Percentiles rank a stretch among this genome's conserved stretches.
Conservation (phyloP, 2,329 filamentous ascomycete genomes). For the Fusarium verrucosum region DNA sequence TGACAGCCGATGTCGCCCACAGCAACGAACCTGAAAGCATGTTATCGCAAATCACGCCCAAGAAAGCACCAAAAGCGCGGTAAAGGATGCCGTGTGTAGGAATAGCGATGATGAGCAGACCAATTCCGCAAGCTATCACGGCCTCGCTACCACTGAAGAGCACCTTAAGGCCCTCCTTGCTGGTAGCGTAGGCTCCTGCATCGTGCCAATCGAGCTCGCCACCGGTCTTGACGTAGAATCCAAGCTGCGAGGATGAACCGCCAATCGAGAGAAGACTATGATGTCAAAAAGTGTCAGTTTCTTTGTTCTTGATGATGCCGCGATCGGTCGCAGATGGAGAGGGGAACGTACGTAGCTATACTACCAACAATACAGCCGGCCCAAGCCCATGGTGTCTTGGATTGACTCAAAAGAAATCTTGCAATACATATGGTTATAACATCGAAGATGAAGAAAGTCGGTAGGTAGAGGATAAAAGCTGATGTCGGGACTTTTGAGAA, state of each 20-base stretch:
- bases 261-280: conserved; percentile 42
- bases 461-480: conserved; percentile 47
- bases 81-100: conserved; percentile 40
- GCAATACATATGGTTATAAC: conserved; percentile 39
- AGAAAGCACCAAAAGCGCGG: conserved; percentile 35
- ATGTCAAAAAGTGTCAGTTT: conserved; percentile 7
- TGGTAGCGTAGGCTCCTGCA: conserved; percentile 44
- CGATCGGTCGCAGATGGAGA: neutral
- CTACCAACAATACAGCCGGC: conserved; percentile 34
- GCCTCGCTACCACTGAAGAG: conserved; percentile 45
- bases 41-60: conserved; percentile 28
- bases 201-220: conserved; percentile 49
- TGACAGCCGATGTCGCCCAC: neutral
- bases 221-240: conserved; percentile 47
- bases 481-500: conserved; percentile 40
- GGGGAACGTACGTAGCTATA: conserved; percentile 42
- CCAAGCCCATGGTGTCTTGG: conserved; percentile 33
- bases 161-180: conserved; percentile 47
- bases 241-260: conserved; percentile 47
- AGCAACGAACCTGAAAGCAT: conserved; percentile 25
- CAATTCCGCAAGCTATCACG: conserved; percentile 36
- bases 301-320: neutral
- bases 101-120: conserved; percentile 40
- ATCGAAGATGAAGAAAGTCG: conserved; percentile 46
- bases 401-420: conserved; percentile 42